Evolutionary conservation across 2,329 filamentous ascomycete species (phyloP).

Genomic region (Ceratocystis alfenasii): DNA sequence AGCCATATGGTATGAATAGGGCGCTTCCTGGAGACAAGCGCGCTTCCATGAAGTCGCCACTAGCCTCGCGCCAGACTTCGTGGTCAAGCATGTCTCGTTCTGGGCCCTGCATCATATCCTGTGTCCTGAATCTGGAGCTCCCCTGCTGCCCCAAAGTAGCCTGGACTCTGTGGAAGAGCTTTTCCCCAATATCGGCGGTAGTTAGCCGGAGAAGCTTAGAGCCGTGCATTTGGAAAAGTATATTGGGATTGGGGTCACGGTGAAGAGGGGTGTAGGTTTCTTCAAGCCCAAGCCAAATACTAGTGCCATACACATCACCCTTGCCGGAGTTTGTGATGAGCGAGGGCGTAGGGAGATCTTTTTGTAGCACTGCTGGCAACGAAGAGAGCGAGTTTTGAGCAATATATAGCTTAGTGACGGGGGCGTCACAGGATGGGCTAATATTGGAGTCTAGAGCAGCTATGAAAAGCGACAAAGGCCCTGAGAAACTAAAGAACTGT

Average conservation of each 20-base stretch:
- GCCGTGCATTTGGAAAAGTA: slow-evolving; percentile 73
- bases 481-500: slow-evolving; percentile 45
- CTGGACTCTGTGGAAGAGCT: slow-evolving; percentile 48
- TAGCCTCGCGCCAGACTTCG: slow-evolving; percentile 50
- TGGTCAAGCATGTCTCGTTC: slow-evolving; percentile 56
- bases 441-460: slow-evolving; percentile 42
- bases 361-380: slow-evolving; percentile 49
- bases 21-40: slow-evolving; percentile 42
- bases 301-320: slow-evolving; percentile 77
- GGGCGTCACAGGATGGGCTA: slow-evolving; percentile 19
- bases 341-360: slow-evolving; percentile 56
- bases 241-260: slow-evolving; percentile 83
- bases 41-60: slow-evolving; percentile 38
- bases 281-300: slow-evolving; percentile 76
- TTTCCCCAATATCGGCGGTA: slow-evolving; percentile 48
- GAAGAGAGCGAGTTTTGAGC: slow-evolving; percentile 65
- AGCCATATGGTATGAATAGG: slow-evolving; percentile 35
- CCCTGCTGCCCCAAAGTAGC: slow-evolving; percentile 30
- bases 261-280: slow-evolving; percentile 87
- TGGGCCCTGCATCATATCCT: slow-evolving; percentile 81
- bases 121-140: slow-evolving; percentile 50
- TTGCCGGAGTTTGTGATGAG: slow-evolving; percentile 52
- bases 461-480: slow-evolving; percentile 53
- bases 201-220: slow-evolving; percentile 63
- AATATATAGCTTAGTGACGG: slow-evolving; percentile 55